Base-by-base conservation (phyloP, 2,329 filamentous ascomycete species). In the Nigrograna mackinnonii region DNA sequence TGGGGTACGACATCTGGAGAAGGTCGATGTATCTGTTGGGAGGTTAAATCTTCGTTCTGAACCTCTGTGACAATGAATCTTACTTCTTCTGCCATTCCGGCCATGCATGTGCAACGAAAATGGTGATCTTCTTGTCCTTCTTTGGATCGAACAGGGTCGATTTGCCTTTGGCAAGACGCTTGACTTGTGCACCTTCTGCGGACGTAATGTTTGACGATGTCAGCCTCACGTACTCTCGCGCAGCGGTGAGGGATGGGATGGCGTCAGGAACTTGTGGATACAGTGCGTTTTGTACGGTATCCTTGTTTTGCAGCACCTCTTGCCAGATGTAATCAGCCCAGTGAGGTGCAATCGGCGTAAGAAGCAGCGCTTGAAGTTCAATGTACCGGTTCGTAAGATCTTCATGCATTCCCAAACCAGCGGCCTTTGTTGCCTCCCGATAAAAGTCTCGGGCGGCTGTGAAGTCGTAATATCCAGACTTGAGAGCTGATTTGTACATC, bases 261-360 rank as follows among this genome's bases (percentile, higher is more conserved):
- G 85, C 76, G 17, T 80, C 77, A 1, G 86, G 82, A 0, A 89
- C 83, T 37, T 79, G 72, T 12, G 91, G 90, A 78, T 83, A 96
- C 30, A 77, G 77, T 11, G 88, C 90, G 39, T 85, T 83, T 73
- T 97, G 91, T 58, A 99, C 83, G 6, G 86, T 87, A 41, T 78
- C 73, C 24, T 80, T 68, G 75, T 85, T 91, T 66, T 87, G 83
- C 47, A 99, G 82, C 2, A 97, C 83, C 71, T 97, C 92, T 41
- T 87, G 82, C 90, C 91, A 97, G 64, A 99, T 84, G 71, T 95
- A 87, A 66, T 99, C 94, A 35, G 89, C 79, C 86, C 91, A 97
- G 72, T 99, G 94, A 44, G 94, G 92, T 2, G 92, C 86, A 49
- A 97, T 85, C 38, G 91, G 87, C 3, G 86, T 80, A 55, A 97